These are phyloP conservation scores for Pseudovirgaria hyperparasitica DNA, from an alignment of 2,329 filamentous ascomycete genomes.

Conservation along the genomic window DNA sequence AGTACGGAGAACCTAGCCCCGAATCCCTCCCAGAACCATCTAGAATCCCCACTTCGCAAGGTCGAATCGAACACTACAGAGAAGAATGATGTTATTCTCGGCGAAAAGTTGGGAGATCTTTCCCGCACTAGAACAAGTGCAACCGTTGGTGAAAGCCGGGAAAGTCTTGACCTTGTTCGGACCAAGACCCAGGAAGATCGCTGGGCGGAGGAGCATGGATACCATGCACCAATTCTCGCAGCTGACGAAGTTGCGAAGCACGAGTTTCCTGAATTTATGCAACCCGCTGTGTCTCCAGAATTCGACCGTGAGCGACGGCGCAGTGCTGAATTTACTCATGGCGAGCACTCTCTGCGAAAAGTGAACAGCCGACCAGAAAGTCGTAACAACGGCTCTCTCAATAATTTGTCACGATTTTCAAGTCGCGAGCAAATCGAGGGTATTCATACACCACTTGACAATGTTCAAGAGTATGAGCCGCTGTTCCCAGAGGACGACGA, in stretches of 20 bases:
- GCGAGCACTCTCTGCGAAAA: conserved; percentile 36
- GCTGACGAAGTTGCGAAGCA: conserved; percentile 75
- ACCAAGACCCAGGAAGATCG: conserved; percentile 36
- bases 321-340: conserved; percentile 38
- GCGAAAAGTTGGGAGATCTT: no score
- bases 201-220: conserved; percentile 46
- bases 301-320: conserved; percentile 39
- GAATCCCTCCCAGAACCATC: conserved; percentile 32
- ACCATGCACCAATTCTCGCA: conserved; percentile 72
- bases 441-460: conserved; percentile 60
- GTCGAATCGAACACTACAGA: no score
- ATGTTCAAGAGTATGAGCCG: conserved; percentile 90
- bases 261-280: conserved; percentile 52
- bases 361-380: conserved; percentile 36
- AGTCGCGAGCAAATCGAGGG: conserved; percentile 40
- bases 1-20: no score
- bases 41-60: conserved; percentile 39
- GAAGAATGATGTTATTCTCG: no score
- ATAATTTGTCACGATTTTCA: conserved; percentile 41
- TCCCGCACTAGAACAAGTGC: no score
- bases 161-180: no score
- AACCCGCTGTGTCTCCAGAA: conserved; percentile 70
- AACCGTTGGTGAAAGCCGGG: no score
- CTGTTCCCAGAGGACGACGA: conserved; percentile 72
- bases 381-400: conserved; percentile 45